Base-by-base conservation (phyloP, 495 filamentous ascomycete genomes). In the Penicillium mononematosum region DNA sequence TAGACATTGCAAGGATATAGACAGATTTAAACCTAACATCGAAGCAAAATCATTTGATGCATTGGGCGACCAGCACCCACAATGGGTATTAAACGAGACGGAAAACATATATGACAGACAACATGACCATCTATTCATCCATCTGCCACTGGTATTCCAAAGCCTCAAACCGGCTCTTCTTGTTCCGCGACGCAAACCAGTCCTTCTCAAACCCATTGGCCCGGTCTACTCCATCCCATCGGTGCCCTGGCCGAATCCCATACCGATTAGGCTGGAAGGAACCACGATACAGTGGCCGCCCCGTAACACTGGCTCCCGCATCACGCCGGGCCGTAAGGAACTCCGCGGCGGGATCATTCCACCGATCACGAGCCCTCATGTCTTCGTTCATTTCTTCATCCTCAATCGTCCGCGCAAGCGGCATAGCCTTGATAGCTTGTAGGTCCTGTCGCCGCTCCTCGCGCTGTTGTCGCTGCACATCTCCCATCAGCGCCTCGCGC, bases 191-290 rank as follows among this genome's bases (percentile, higher is more conserved):
- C 68, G 87, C 86, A 76, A 98, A 98, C 80, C 90, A 88, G 73
- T 97, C 90, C 72, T 83, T 90, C 78, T 98, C 94, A 68, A 96
- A 98, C 42, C 93, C 92, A 79, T 89, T 98, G 20, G 88, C 80
- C 61, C 94, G 79, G 82, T 98, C 95, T 41, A 98, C 95, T 14
- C 95, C 95, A 83, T 99, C 94, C 94, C 94, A 99, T 63, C 88
- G 75, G 77, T 96, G 87, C 8, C 94, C 95, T 3, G 94, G 94
- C 59, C 86, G 75, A 59, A 98, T 98, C 17, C 90, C 89, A 80
- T 96, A 98, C 54, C 94, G 81, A 84, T 99, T 99, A 58, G 94
- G 94, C 72, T 84, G 74, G 52, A 85, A 88, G 0, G 85, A 76
- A 0, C 93, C 94, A 58, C 84, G 75, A 71, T 97, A 99, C 20